These are phyloP conservation scores for Naganishia cerealis DNA, from an alignment of 1,284 basidiomycete species.

Conservation along the genomic window DNA sequence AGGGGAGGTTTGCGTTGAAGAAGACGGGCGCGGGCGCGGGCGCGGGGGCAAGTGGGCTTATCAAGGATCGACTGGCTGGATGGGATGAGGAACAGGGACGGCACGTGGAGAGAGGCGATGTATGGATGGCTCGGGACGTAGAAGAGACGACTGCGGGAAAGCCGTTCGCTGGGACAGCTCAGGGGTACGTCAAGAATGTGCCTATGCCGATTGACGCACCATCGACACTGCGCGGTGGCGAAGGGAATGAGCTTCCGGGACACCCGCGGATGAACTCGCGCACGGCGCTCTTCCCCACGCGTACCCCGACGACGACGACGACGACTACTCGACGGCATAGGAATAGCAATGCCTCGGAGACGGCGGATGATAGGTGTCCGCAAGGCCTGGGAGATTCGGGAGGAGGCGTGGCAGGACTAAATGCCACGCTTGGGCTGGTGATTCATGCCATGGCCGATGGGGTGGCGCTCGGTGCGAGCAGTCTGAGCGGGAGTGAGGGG, in stretches of 20 bases:
- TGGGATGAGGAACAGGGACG: background rate
- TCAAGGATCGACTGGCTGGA: background rate
- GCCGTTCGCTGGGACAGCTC: conserved; percentile 1
- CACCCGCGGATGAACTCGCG: conserved; percentile 41
- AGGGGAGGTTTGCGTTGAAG: conserved; percentile 13
- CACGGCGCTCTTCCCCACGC: conserved; percentile 44
- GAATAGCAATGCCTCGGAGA: background rate
- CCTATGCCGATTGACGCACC: background rate
- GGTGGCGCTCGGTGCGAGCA: conserved; percentile 75
- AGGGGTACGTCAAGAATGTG: background rate
- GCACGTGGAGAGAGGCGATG: background rate
- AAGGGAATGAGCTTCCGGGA: conserved; percentile 22
- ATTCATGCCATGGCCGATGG: conserved; percentile 87
- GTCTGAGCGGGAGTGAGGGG: conserved; percentile 45
- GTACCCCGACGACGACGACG: background rate
- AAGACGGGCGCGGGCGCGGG: background rate
- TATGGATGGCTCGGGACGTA: background rate
- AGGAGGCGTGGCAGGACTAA: conserved; percentile 53
- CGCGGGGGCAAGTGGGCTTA: too few species aligned
- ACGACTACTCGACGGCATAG: background rate
- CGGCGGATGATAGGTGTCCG: conserved; percentile 4
- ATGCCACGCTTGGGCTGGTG: conserved; percentile 77
- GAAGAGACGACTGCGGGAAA: background rate
- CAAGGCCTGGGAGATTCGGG: conserved; percentile 13
- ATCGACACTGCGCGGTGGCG: background rate